phyloP scores from a whole-genome alignment of 768 basidiomycete species.

The Termitomyces bulborhizus region DNA sequence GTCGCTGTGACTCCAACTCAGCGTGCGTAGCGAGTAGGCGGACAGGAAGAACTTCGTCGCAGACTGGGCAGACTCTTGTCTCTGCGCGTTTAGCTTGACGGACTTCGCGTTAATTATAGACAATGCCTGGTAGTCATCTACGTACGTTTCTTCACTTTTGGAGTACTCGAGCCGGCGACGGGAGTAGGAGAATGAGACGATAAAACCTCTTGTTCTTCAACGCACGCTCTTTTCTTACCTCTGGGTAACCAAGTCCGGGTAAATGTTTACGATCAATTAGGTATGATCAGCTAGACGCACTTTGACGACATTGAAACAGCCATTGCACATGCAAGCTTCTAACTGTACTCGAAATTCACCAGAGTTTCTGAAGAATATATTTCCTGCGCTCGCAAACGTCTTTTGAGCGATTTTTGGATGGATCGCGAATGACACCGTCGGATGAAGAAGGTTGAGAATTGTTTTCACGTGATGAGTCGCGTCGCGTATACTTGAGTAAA shows the following conservation, averaged over 20 bases:
- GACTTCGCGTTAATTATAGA: neutral
- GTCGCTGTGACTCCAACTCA: constrained; percentile 59
- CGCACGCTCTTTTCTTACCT: constrained; percentile 45
- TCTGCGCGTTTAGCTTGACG: constrained; percentile 63
- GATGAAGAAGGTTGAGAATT: constrained; percentile 17
- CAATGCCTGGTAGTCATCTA: constrained; percentile 6
- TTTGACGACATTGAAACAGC: constrained; percentile 20
- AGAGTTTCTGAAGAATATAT: constrained; percentile 7
- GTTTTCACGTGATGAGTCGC: constrained; percentile 15
- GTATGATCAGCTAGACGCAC: constrained; percentile 19
- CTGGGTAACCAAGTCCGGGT: constrained; percentile 16
- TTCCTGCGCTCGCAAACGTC: constrained; percentile 1
- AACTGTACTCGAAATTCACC: constrained; percentile 1
- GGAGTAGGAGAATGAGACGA: constrained; percentile 30
- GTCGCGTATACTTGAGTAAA: constrained; percentile 7
- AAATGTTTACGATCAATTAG: constrained; percentile 7
- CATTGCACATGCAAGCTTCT: constrained; percentile 8
- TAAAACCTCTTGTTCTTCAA: constrained; percentile 22
- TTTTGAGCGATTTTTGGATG: constrained; percentile 21
- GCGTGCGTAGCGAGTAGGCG: constrained; percentile 64
- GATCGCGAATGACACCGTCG: constrained; percentile 22
- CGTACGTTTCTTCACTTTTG: constrained; percentile 46
- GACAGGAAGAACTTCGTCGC: constrained; percentile 64
- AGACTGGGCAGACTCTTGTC: constrained; percentile 70
- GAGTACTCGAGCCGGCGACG: constrained; percentile 18